Conservation (phyloP, 2,329 filamentous ascomycete species). For the Aschersonia sp. region DNA sequence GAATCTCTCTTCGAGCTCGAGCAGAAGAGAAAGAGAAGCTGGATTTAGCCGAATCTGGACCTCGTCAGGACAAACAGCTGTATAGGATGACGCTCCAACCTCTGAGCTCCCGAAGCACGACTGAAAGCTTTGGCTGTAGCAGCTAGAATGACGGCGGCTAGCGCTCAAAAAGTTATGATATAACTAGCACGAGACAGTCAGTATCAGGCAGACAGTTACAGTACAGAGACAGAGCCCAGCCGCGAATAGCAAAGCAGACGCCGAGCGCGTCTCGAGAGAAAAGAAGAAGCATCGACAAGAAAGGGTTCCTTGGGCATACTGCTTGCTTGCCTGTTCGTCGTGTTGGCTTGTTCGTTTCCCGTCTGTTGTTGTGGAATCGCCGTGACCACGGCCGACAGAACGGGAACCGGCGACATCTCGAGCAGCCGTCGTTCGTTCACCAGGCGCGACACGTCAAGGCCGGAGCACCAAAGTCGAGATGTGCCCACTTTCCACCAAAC, state of each 20-base stretch:
- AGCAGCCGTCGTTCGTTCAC: no score
- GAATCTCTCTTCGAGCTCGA: background rate
- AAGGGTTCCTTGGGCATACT: conserved; percentile 12
- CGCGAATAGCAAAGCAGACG: conserved; percentile 49
- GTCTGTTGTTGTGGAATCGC: background rate
- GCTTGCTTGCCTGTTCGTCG: conserved; percentile 5
- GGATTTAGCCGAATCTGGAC: background rate
- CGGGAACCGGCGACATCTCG: background rate
- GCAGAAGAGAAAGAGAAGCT: background rate
- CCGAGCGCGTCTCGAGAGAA: conserved; percentile 11
- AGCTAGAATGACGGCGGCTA: conserved; percentile 39
- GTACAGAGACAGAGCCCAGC: conserved; percentile 26
- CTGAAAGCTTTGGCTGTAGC: conserved; percentile 30
- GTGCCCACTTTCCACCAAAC: no score
- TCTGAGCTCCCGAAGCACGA: conserved; percentile 14
- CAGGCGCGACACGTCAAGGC: no score
- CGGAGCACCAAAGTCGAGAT: no score
- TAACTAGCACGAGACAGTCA: conserved; percentile 43
- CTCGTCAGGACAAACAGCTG: background rate
- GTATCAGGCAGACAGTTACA: conserved; percentile 14
- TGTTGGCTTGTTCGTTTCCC: conserved; percentile 18
- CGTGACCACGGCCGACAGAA: background rate
- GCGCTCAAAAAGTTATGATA: conserved; percentile 45
- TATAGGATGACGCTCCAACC: background rate
- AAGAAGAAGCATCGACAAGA: conserved; percentile 23